phyloP scores from a whole-genome alignment of 148 eudicot species.

The Spergularia marina region DNA sequence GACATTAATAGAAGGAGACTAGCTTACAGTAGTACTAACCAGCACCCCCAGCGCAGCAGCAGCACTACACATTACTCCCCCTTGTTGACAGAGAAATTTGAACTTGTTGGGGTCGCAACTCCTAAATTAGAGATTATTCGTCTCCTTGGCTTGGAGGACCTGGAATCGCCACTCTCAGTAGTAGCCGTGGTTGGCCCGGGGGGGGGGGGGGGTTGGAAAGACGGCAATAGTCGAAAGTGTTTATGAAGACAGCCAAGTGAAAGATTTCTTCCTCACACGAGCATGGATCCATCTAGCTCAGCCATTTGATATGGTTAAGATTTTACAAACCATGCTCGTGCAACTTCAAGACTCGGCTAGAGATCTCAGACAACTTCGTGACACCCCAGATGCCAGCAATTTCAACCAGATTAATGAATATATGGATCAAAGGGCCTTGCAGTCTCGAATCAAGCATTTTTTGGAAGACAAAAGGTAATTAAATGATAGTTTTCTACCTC shows the following conservation, averaged over 20 bases:
- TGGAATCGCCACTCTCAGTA: neutral
- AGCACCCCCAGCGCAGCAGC: too few species aligned
- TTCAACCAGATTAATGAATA: too few species aligned
- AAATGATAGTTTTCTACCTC: too few species aligned
- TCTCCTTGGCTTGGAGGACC: neutral
- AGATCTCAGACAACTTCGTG: too few species aligned
- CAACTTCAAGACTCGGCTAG: too few species aligned
- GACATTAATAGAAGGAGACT: too few species aligned
- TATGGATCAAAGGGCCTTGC: too few species aligned
- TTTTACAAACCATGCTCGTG: too few species aligned
- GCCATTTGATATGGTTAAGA: neutral
- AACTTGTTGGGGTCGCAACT: neutral
- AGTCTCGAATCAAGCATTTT: too few species aligned
- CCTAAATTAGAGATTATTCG: neutral
- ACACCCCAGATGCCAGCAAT: too few species aligned
- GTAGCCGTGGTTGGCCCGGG: neutral
- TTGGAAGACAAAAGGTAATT: too few species aligned
- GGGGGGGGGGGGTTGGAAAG: conserved; percentile 15
- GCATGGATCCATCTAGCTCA: conserved; percentile 6
- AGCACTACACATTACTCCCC: neutral
- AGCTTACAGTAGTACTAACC: neutral
- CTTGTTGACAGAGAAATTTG: neutral
- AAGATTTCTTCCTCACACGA: neutral
- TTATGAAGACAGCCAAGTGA: neutral
- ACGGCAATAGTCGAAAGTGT: neutral